Conservation (phyloP, 1,284 basidiomycete species). For the Ganoderma boninense region DNA sequence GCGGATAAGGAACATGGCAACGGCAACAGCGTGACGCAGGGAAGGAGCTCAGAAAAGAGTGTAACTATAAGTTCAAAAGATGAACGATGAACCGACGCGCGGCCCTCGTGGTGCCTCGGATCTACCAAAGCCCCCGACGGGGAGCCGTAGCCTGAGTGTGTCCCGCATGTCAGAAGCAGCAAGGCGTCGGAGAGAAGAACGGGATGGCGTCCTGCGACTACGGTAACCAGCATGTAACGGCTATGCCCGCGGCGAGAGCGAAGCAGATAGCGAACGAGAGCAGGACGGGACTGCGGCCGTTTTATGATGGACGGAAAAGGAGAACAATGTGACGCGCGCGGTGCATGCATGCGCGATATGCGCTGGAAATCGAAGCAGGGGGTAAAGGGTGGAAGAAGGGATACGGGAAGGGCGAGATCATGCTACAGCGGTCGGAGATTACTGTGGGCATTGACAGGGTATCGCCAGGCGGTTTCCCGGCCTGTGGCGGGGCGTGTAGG, state of each 20-base stretch:
- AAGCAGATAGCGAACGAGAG: constrained; percentile 14
- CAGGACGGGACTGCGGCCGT: constrained; percentile 1
- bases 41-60: neutral
- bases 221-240: constrained; percentile 14
- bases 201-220: constrained; percentile 1
- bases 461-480: constrained; percentile 9
- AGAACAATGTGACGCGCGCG: neutral
- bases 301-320: neutral
- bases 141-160: constrained; percentile 20
- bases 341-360: neutral
- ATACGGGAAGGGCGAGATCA: neutral
- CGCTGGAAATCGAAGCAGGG: constrained; percentile 6
- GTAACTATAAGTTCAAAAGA: neutral
- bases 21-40: constrained; percentile 2
- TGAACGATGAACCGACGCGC: constrained; percentile 4
- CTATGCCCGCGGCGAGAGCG: constrained; percentile 12
- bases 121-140: constrained; percentile 22
- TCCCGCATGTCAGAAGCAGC: constrained; percentile 26
- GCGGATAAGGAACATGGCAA: constrained; percentile 1
- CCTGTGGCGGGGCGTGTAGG: constrained; percentile 11
- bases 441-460: constrained; percentile 10
- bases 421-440: neutral
- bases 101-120: constrained; percentile 18
- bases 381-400: neutral
- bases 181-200: neutral